Conservation (phyloP, 768 basidiomycete genomes). For the Suillus cothurnatus region DNA sequence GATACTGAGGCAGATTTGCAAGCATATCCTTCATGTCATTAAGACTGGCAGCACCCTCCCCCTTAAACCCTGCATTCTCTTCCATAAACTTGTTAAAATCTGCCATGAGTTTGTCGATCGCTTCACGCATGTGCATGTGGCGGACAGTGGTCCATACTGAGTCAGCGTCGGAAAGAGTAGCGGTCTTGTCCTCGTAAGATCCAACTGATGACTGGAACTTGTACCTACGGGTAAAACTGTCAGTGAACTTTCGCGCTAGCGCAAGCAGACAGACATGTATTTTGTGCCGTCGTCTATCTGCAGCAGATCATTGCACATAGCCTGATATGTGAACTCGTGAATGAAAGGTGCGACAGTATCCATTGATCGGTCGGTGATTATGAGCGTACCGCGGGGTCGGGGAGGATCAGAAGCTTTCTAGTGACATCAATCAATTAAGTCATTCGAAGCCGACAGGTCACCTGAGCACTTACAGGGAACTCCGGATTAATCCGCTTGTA, state of each 20-base stretch:
- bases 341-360: constrained; percentile 88
- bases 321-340: constrained; percentile 99
- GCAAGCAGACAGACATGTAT: constrained; percentile 70
- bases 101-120: constrained; percentile 94
- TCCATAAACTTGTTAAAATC: constrained; percentile 94
- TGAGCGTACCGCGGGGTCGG: constrained; percentile 75
- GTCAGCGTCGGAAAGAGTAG: constrained; percentile 84
- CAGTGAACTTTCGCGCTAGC: neutral
- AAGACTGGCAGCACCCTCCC: constrained; percentile 85
- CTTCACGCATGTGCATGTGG: constrained; percentile 99
- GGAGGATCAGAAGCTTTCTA: constrained; percentile 58
- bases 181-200: constrained; percentile 84
- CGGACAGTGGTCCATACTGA: constrained; percentile 90
- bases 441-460: neutral
- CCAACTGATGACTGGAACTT: constrained; percentile 91
- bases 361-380: constrained; percentile 97
- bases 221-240: constrained; percentile 55
- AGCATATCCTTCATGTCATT: constrained; percentile 99
- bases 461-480: constrained; percentile 68
- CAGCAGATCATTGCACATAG: constrained; percentile 95
- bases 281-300: constrained; percentile 83
- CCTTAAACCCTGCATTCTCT: constrained; percentile 94
- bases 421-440: constrained; percentile 8
- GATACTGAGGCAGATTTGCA: constrained; percentile 90
- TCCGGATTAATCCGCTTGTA: constrained; percentile 85